phyloP scores from a whole-genome alignment of 1,284 basidiomycete species.

The Schizophyllum amplum region DNA sequence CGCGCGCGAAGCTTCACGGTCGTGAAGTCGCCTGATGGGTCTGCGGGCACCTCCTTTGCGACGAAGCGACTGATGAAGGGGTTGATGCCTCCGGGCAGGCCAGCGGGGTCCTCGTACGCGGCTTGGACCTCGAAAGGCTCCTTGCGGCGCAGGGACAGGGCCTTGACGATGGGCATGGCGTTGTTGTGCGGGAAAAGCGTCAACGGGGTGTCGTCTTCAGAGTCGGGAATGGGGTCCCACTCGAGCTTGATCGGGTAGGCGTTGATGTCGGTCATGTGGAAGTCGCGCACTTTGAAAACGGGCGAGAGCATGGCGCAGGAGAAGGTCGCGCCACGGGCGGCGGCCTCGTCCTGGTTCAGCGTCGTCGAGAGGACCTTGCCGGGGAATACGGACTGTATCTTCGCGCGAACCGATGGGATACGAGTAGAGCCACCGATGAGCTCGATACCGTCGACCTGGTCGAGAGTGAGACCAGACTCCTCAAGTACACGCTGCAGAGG shows the following conservation, averaged over 20 bases:
- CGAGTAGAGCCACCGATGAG: conserved; percentile 95
- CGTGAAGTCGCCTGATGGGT: conserved; percentile 57
- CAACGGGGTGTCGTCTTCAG: conserved; percentile 84
- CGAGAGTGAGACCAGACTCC: conserved; percentile 87
- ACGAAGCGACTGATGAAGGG: conserved; percentile 77
- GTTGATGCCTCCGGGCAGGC: conserved; percentile 72
- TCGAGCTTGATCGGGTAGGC: conserved; percentile 82
- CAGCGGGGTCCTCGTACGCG: conserved; percentile 61
- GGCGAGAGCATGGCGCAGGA: conserved; percentile 92
- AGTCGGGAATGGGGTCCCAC: conserved; percentile 73
- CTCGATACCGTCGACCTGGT: conserved; percentile 84
- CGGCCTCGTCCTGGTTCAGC: conserved; percentile 92
- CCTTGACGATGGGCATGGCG: conserved; percentile 83
- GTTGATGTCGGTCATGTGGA: conserved; percentile 77
- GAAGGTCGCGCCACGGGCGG: conserved; percentile 90
- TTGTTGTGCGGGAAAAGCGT: conserved; percentile 82
- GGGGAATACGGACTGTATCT: conserved; percentile 81
- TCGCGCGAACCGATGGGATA: conserved; percentile 90
- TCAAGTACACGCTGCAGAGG: conserved; percentile 90
- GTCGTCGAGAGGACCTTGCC: conserved; percentile 80
- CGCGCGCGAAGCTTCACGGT: conserved; percentile 86
- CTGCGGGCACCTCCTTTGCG: conserved; percentile 70
- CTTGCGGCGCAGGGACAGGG: conserved; percentile 89
- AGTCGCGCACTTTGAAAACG: conserved; percentile 92
- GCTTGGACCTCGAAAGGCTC: conserved; percentile 83